These are phyloP conservation scores for Quercus variabilis DNA, from an alignment of 306 rosid genomes.

Conservation along the genomic window DNA sequence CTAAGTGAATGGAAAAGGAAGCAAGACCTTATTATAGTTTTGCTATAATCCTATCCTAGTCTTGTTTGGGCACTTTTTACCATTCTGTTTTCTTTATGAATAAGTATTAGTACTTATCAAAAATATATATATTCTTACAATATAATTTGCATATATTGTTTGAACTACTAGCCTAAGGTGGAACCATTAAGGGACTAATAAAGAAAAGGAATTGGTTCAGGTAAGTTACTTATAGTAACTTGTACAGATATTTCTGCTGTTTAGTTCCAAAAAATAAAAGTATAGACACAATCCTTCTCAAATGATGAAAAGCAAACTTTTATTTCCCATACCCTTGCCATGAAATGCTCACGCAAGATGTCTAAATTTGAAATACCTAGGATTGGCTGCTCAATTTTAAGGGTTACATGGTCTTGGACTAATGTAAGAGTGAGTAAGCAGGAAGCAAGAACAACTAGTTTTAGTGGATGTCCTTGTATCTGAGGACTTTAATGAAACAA, in stretches of 20 bases:
- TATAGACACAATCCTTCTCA: too few relatives aligned
- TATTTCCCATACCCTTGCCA: neutral
- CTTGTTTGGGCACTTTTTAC: neutral
- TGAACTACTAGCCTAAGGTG: slow-evolving; percentile 86
- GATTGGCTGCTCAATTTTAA: neutral
- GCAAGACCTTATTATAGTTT: neutral
- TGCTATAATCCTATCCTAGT: neutral
- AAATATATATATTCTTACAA: neutral
- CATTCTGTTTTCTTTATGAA: neutral
- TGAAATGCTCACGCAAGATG: neutral
- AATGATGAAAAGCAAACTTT: neutral
- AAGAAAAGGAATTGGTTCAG: slow-evolving; percentile 90
- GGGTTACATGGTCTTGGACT: neutral
- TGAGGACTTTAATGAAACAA: neutral
- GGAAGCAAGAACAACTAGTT: neutral
- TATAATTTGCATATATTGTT: slow-evolving; percentile 65
- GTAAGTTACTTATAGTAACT: slow-evolving; percentile 37
- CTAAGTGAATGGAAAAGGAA: slow-evolving; percentile 11
- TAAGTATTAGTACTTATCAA: too few relatives aligned
- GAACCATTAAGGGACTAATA: slow-evolving; percentile 78
- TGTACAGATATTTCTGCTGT: too few relatives aligned
- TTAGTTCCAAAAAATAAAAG: too few relatives aligned
- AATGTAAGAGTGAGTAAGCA: neutral
- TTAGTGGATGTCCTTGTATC: neutral
- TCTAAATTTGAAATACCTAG: neutral